A percentile compares a stretch with the other conserved stretches of the same genome.
Evolutionary conservation across 208 protist species (phyloP).

Genomic region (Leishmania tropica): DNA sequence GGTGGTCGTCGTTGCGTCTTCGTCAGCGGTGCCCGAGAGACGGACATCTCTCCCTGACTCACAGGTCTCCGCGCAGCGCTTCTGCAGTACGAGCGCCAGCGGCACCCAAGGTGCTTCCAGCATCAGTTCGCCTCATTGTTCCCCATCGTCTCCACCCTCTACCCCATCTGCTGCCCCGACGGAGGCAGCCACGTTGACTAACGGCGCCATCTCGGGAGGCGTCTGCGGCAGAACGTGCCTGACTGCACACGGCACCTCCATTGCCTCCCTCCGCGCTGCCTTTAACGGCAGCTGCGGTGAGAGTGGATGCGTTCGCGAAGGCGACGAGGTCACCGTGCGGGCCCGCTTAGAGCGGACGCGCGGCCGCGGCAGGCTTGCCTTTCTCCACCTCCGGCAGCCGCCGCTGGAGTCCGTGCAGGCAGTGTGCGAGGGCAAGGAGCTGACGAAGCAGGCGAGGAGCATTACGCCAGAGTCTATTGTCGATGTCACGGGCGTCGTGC

Average conservation of each 20-base stretch:
- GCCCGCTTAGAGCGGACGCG: conserved; percentile 62
- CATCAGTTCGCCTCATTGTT: neutral
- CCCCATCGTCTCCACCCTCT: neutral
- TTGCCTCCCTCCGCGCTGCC: conserved; percentile 18
- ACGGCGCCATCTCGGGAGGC: neutral
- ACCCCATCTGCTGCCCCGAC: neutral
- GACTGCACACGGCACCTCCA: conserved; percentile 21
- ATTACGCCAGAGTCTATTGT: conserved; percentile 78
- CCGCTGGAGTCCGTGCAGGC: conserved; percentile 69
- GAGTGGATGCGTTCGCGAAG: neutral
- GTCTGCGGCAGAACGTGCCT: neutral
- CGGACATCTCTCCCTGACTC: neutral
- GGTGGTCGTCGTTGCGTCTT: neutral
- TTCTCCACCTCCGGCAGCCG: conserved; percentile 81
- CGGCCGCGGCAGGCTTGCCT: conserved; percentile 58
- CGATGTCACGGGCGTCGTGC: conserved; percentile 55
- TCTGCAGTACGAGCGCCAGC: neutral
- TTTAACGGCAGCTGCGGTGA: neutral
- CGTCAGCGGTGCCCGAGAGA: neutral
- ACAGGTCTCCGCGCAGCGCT: neutral
- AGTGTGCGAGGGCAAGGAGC: conserved; percentile 44
- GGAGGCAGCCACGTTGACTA: neutral
- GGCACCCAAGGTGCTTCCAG: neutral
- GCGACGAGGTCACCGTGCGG: conserved; percentile 37
- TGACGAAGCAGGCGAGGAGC: conserved; percentile 34